A percentile compares a stretch with the other conserved stretches of the same genome.
Evolutionary conservation across 768 basidiomycete genomes (phyloP).

Genomic region (Rhizopogon vesiculosus): DNA sequence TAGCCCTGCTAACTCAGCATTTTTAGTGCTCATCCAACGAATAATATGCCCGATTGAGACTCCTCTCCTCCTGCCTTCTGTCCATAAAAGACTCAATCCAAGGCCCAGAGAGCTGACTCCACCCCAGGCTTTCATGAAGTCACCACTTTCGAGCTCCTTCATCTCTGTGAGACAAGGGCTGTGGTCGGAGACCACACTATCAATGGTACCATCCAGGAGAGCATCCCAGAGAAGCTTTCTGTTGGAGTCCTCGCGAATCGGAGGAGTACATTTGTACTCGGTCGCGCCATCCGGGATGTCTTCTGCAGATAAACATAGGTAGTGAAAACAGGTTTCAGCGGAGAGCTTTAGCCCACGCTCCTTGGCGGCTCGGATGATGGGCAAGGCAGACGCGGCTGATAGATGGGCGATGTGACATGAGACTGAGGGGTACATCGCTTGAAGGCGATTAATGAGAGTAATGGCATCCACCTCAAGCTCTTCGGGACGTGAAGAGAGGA

Average conservation of each 20-base stretch:
- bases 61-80: constrained; percentile 55
- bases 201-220: constrained; percentile 75
- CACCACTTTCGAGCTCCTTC: constrained; percentile 72
- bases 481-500: constrained; percentile 83
- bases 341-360: constrained; percentile 65
- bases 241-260: constrained; percentile 74
- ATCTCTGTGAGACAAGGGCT: constrained; percentile 83
- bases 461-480: constrained; percentile 80
- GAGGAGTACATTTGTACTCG: constrained; percentile 96
- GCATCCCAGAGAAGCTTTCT: constrained; percentile 78
- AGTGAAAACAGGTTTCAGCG: constrained; percentile 98
- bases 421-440: constrained; percentile 56
- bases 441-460: constrained; percentile 63
- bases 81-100: constrained; percentile 87
- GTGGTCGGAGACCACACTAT: constrained; percentile 94
- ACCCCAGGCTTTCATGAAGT: constrained; percentile 92
- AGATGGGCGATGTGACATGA: constrained; percentile 97
- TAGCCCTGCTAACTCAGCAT: constrained; percentile 79
- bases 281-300: constrained; percentile 71
- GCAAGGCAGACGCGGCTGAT: constrained; percentile 80
- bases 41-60: constrained; percentile 58
- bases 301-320: constrained; percentile 73
- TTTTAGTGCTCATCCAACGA: constrained; percentile 66
- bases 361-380: constrained; percentile 66
- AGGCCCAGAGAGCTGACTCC: constrained; percentile 90